Base-by-base conservation (phyloP, 306 rosid species). In the Heteromeles arbutifolia region DNA sequence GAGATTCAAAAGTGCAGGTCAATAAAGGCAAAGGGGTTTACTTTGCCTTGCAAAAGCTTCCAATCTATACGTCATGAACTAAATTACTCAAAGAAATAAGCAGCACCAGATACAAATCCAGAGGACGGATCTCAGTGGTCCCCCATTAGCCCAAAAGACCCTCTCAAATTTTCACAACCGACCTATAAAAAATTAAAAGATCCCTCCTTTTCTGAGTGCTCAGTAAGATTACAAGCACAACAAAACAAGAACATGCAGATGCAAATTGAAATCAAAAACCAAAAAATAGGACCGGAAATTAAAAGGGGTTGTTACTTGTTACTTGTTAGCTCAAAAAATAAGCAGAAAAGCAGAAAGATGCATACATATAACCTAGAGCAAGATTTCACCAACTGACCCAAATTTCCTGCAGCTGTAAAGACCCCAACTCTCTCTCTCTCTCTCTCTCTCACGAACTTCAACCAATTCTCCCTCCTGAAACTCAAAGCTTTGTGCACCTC, bases 71-170 rank as follows among this genome's bases (percentile, higher is more conserved):
- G 18, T 80, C 79, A 44, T 69, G 65, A 67, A 70, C 77, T 48
- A 26, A 73, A 73, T 44, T 64, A 73, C 52, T 54, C 37, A 78
- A 74, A 74, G 28, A 69, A 67, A 77, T 8, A 25, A 72, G 71
- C 45, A 58, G n/a, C 64, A 32, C 45, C 34, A 73, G 52, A 68
- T 65, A 66, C 41, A 50, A 74, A 68, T 53, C 74, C 83, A 74
- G 66, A 74, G 53, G 50, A 67, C 70, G 64, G 76, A 77, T 74
- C 81, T 43, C 28, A 61, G 77, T 68, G 87, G 84, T 77, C 84
- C 82, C 84, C 82, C 74, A 48, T 21, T 71, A 59, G 11, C 63
- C 78, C 64, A 34, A 45, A 69, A 70, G 43, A 44, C 74, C 41
- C 70, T 8, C 59, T 43, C 70, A 72, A 72, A 73, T 22, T 56